Conservation (phyloP, 2,329 filamentous ascomycete genomes). For the Paraconiothyrium brasiliense region DNA sequence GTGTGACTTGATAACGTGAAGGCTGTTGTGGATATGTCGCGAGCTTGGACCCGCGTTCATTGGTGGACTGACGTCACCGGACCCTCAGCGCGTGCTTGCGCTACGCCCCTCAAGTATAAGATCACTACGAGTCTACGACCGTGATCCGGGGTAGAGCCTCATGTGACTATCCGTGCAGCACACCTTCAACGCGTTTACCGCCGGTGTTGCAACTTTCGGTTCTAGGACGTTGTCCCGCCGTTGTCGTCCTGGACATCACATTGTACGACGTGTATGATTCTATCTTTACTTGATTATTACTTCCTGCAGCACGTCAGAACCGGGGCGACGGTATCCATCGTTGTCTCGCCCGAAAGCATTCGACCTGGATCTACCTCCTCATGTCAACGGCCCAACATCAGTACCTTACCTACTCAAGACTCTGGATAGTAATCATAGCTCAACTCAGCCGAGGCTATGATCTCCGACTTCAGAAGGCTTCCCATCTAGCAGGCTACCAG, state of each 20-base stretch:
- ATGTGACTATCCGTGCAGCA: neutral
- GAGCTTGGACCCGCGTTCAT: neutral
- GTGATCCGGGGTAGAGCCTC: neutral
- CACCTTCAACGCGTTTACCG: neutral
- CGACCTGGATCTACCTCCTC: neutral
- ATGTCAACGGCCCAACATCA: too few relatives aligned
- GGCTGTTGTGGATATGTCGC: conserved; percentile 12
- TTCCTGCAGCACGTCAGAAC: neutral
- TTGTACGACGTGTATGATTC: neutral
- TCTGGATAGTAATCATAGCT: too few relatives aligned
- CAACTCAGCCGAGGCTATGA: too few relatives aligned
- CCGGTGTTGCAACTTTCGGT: neutral
- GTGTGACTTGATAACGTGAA: conserved; percentile 13
- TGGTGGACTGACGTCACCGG: conserved; percentile 2
- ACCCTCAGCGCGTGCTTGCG: neutral
- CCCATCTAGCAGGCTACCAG: too few relatives aligned
- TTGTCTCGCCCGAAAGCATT: neutral
- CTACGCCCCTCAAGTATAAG: neutral
- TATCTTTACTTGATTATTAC: neutral
- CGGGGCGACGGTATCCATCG: neutral
- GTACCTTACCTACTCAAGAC: too few relatives aligned
- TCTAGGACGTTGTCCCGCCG: neutral
- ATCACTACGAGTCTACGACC: neutral
- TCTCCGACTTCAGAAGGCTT: too few relatives aligned
- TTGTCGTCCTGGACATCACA: neutral